Conservation (phyloP, 1,284 basidiomycete species). For the Cutaneotrichosporon curvatum region DNA sequence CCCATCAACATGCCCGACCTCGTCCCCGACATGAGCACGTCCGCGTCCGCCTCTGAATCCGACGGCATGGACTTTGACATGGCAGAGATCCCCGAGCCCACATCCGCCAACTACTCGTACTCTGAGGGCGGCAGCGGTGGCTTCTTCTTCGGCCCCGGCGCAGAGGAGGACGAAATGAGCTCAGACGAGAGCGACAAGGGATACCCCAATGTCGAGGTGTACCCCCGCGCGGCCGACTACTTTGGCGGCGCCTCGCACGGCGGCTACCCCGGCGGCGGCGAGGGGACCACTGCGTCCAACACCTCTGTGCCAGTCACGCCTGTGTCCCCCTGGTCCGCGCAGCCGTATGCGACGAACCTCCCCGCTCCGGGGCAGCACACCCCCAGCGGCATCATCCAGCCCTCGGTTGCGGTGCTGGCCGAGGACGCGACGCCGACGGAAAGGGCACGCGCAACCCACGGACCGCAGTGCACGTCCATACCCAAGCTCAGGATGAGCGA, state of each 20-base stretch:
- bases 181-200: slow-evolving; percentile 12
- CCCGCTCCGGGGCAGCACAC: slow-evolving; percentile 13
- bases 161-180: slow-evolving; percentile 39
- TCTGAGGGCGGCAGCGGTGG: slow-evolving; percentile 32
- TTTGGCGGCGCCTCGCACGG: slow-evolving; percentile 15
- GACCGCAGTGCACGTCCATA: slow-evolving; percentile 41
- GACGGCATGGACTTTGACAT: slow-evolving; percentile 29
- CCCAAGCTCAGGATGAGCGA: slow-evolving; percentile 40
- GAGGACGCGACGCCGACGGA: slow-evolving; percentile 29
- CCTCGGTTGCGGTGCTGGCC: slow-evolving; percentile 19
- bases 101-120: slow-evolving; percentile 18
- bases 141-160: slow-evolving; percentile 42
- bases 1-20: slow-evolving; percentile 32
- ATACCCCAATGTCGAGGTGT: slow-evolving; percentile 10
- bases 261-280: slow-evolving; percentile 19
- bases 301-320: no score
- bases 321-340: slow-evolving; percentile 21
- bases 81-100: slow-evolving; percentile 10
- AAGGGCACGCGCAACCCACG: slow-evolving; percentile 35
- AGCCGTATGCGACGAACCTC: slow-evolving; percentile 39
- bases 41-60: slow-evolving; percentile 12
- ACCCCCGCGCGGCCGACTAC: slow-evolving; percentile 8
- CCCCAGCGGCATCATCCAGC: slow-evolving; percentile 35
- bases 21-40: slow-evolving; percentile 24
- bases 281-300: no score